Conservation (phyloP, 176 grass and related monocot genomes). For the Saccharum spontaneum region DNA sequence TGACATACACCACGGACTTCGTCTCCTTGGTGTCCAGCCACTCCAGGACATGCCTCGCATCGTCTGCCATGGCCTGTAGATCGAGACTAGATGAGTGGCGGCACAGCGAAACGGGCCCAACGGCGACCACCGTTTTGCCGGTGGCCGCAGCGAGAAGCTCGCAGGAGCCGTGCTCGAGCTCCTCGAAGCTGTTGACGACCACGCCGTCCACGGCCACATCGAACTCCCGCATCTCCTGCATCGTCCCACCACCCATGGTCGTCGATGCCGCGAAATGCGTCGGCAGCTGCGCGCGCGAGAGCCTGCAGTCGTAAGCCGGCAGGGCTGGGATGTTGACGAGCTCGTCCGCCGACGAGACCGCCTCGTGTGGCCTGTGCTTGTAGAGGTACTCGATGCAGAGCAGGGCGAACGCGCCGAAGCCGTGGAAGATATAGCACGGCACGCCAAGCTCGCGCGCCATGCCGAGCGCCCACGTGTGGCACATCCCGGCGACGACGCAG, state of each 20-base stretch:
- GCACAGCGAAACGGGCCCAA: constrained; percentile 62
- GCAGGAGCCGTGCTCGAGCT: constrained; percentile 64
- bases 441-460: constrained; percentile 45
- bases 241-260: background rate
- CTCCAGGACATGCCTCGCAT: constrained; percentile 40
- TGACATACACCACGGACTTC: constrained; percentile 69
- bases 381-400: constrained; percentile 53
- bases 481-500: constrained; percentile 57
- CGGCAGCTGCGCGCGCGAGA: constrained; percentile 52
- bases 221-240: constrained; percentile 33
- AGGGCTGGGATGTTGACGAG: constrained; percentile 43
- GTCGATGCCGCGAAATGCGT: constrained; percentile 15
- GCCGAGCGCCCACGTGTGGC: constrained; percentile 45
- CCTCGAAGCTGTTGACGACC: constrained; percentile 73
- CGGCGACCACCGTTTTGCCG: constrained; percentile 41
- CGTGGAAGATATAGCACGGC: constrained; percentile 76
- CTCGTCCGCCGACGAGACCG: constrained; percentile 21
- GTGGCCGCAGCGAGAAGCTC: constrained; percentile 10
- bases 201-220: constrained; percentile 52
- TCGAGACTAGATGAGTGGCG: background rate
- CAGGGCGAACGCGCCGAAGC: constrained; percentile 52
- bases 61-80: background rate
- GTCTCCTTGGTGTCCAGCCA: constrained; percentile 59
- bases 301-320: constrained; percentile 37
- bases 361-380: constrained; percentile 41